Base-by-base conservation (phyloP, 1,284 basidiomycete genomes). In the Mycosarcoma mackinlayi region DNA sequence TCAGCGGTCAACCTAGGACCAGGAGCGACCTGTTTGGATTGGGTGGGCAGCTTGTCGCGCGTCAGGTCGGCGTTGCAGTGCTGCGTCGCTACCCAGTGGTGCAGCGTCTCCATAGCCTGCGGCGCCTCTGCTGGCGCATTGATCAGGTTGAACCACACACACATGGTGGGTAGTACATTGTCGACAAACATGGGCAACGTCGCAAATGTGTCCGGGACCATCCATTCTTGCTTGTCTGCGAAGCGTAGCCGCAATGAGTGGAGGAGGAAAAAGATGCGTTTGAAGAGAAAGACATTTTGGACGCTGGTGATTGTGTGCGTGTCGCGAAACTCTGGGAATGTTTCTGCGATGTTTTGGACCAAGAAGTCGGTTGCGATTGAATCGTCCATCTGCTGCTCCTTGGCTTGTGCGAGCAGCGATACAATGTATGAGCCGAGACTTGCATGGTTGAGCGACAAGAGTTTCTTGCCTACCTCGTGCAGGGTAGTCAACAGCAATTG, bases 201-300 rank as follows among this genome's bases (percentile, higher is more conserved):
- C 2, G 16, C 35, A 9, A 16, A 13, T 19, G 90, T 83, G 33
- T 85, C 80, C 2, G 59, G 71, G 10, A 73, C 34, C 90, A 33
- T 3, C 38, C 41, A 58, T 1, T 57, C 53, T 3, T 27, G 11
- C 9, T 23, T 30, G 1, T 18, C 9, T 11, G 9, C 4, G n/a
- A 77, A 54, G 0, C 90, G 88, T 34, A 89, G 81, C 18, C 83
- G 84, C 51, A 94, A 84, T 7, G 88, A 88, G 63, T 91, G 88
- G 38, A 93, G 85, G 37, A 94, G 86, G 83, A 93, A 92, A 27
- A 94, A 85, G 2, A 91, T 92, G 77, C 94, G 93, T 83, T 93
- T 94, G 86, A 92, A 92, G 77, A 92, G 87, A 83, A 92, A 93
- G 10, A 93, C 86, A 8, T 59, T 24, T 18, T 69, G 51, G 19